A percentile compares a stretch with the other conserved stretches of the same genome.
Conservation (phyloP, 1,139 yeast genomes). For the Hanseniaspora gamundiae region DNA sequence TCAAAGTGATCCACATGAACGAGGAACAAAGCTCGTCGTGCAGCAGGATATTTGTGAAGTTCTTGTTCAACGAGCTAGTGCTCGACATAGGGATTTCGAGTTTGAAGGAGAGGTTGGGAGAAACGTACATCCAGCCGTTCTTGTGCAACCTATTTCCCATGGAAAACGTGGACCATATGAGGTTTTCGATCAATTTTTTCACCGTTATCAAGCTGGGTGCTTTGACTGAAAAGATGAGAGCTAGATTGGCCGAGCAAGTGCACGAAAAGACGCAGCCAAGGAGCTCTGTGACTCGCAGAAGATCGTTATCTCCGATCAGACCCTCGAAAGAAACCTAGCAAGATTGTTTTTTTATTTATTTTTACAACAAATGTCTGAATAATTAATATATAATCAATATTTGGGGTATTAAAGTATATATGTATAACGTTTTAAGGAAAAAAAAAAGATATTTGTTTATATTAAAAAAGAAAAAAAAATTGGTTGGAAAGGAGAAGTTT, state of each 20-base stretch:
- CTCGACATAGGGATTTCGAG: slow-evolving; percentile 59
- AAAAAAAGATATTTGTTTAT: no score
- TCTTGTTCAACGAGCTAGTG: slow-evolving; percentile 67
- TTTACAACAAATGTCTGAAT: no score
- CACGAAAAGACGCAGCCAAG: neutral
- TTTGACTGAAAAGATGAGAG: slow-evolving; percentile 72
- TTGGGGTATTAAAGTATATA: neutral
- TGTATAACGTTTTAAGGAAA: neutral
- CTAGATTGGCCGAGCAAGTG: no score
- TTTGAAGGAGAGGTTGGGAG: slow-evolving; percentile 33
- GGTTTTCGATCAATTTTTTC: slow-evolving; percentile 81
- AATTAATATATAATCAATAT: no score
- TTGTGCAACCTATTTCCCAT: slow-evolving; percentile 35
- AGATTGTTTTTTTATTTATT: no score
- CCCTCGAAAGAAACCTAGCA: no score
- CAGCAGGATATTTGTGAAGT: slow-evolving; percentile 70
- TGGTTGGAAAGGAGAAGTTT: no score
- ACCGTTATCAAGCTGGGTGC: slow-evolving; percentile 87
- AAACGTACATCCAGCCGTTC: slow-evolving; percentile 36
- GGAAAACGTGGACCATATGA: slow-evolving; percentile 24
- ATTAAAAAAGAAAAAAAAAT: no score
- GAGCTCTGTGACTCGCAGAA: slow-evolving; percentile 1
- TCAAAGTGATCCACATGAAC: slow-evolving; percentile 42
- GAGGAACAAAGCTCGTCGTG: slow-evolving; percentile 70
- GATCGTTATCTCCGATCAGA: neutral